Percentiles rank a stretch among this genome's conserved stretches.
These are phyloP conservation scores for Albifimbria verrucaria DNA, from an alignment of 2,329 filamentous ascomycete species.

Conservation along the genomic window DNA sequence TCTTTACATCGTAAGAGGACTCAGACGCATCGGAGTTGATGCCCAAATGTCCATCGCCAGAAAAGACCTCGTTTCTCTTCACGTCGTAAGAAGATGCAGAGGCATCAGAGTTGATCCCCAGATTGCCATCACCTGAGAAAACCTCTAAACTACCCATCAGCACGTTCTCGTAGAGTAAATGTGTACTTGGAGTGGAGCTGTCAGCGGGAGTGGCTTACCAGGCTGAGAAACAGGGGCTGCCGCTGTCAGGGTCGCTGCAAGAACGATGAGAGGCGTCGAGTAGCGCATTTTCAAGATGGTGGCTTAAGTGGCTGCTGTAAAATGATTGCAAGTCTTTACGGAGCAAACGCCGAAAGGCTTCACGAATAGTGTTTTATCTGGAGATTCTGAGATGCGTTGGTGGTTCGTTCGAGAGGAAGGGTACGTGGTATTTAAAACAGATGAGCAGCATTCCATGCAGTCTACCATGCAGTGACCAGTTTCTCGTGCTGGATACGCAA, in stretches of 20 bases:
- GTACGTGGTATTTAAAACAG: not conserved
- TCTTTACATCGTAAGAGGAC: not conserved
- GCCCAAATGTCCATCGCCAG: not conserved
- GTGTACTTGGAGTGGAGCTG: not conserved
- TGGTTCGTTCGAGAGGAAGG: not conserved
- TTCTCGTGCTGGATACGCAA: too few relatives aligned
- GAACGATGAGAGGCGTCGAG: not conserved
- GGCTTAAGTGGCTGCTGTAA: too few relatives aligned
- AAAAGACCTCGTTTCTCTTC: not conserved
- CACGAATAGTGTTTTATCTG: too few relatives aligned
- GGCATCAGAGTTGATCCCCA: not conserved
- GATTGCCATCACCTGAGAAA: too few relatives aligned
- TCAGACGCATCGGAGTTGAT: not conserved
- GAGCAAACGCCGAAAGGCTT: too few relatives aligned
- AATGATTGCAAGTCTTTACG: too few relatives aligned
- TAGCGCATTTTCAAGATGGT: not conserved
- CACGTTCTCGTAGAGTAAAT: too few relatives aligned
- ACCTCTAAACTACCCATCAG: too few relatives aligned
- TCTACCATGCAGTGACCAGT: not conserved
- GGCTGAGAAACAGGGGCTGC: not conserved
- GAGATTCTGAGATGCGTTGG: too few relatives aligned
- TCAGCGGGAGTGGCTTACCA: not conserved
- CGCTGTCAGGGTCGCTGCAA: not conserved
- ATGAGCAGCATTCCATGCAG: not conserved
- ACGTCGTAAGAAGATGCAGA: too few relatives aligned